Evolutionary conservation across 331 rosid genomes (phyloP).

Genomic region (Erythrophleum ivorense): DNA sequence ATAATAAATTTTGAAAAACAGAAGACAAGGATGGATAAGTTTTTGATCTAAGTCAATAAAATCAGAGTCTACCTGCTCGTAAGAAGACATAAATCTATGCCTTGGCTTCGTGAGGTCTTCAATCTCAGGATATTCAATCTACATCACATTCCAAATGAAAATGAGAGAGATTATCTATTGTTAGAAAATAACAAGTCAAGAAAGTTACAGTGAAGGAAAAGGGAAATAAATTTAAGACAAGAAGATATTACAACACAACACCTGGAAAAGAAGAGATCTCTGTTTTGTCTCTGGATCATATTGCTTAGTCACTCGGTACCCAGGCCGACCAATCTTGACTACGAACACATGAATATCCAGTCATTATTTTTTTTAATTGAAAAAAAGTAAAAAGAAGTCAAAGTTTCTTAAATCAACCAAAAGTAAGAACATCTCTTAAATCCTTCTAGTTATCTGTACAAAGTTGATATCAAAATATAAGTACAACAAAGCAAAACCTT

Average conservation of each 20-base stretch:
- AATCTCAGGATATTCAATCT: slow-evolving; percentile 98
- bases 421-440: not conserved
- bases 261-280: slow-evolving; percentile 94
- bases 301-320: slow-evolving; percentile 91
- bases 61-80: slow-evolving; percentile 71
- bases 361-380: not conserved
- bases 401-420: not conserved
- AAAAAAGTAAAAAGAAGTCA: not conserved
- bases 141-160: slow-evolving; percentile 18
- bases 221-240: not conserved
- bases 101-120: slow-evolving; percentile 91
- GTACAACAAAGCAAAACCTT: not conserved
- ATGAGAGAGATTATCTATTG: slow-evolving; percentile 1
- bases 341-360: slow-evolving; percentile 33
- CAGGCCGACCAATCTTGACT: slow-evolving; percentile 97
- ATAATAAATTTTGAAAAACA: not conserved
- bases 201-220: not conserved
- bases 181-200: not conserved
- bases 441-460: not conserved
- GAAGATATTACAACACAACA: slow-evolving; percentile 10
- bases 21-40: not conserved
- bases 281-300: slow-evolving; percentile 89
- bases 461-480: not conserved
- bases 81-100: slow-evolving; percentile 95
- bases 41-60: slow-evolving; percentile 10